Conservation (phyloP, 805 yeast genomes). For the Candida palmyrensis region DNA sequence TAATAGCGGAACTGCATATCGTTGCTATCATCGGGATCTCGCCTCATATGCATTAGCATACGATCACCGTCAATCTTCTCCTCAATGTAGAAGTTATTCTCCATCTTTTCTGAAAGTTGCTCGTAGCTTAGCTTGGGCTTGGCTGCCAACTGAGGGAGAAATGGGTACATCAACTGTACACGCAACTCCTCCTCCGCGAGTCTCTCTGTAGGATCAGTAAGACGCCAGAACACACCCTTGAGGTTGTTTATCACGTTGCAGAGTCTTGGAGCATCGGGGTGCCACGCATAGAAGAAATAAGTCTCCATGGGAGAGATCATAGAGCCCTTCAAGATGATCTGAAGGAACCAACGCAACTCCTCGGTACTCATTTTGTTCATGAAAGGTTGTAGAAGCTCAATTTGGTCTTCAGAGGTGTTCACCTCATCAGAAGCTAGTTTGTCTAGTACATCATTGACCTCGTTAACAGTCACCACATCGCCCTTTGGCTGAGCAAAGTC, state of each 20-base stretch:
- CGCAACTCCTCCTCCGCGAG: constrained; percentile 36
- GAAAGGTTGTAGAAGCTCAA: constrained; percentile 43
- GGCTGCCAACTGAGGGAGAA: constrained; percentile 72
- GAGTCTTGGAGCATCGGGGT: constrained; percentile 69
- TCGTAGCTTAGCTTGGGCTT: constrained; percentile 48
- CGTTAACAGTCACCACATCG: constrained; percentile 17
- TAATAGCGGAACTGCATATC: constrained; percentile 41
- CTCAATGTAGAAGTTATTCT: constrained; percentile 57
- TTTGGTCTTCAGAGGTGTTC: constrained; percentile 30
- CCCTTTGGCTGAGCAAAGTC: constrained; percentile 30
- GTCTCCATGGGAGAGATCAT: constrained; percentile 62
- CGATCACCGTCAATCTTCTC: constrained; percentile 95
- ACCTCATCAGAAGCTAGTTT: constrained; percentile 14
- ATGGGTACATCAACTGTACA: constrained; percentile 48
- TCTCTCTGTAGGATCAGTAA: constrained; percentile 45
- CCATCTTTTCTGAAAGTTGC: constrained; percentile 43
- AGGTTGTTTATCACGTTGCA: constrained; percentile 63
- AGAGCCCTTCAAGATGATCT: constrained; percentile 55
- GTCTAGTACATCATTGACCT: constrained; percentile 28
- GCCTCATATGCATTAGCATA: constrained; percentile 65
- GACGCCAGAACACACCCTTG: constrained; percentile 51
- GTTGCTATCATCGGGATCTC: constrained; percentile 27
- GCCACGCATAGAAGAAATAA: constrained; percentile 58
- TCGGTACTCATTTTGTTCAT: constrained; percentile 49
- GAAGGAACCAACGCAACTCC: constrained; percentile 66